Evolutionary conservation across 345 rosid genomes (phyloP), one percentile per base, ranked within the genome.

Genomic region (Lepidium didymum): DNA sequence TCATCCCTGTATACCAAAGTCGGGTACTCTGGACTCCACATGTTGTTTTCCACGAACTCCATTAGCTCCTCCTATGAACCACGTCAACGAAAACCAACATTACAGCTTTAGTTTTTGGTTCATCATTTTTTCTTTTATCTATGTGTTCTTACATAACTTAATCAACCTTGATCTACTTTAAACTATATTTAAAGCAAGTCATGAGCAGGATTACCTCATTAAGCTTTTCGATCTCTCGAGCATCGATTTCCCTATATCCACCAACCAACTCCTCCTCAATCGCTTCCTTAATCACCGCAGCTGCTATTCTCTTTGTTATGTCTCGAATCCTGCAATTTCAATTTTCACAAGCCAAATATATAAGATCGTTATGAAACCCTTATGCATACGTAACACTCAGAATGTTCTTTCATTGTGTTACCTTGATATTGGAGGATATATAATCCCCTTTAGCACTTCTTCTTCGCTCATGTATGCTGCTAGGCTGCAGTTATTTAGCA

Each of bases 21-120:
- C 23, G 99, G 91, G 68, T 94, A 94, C 52, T 85, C 87, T 12
- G 99, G 97, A 73, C 68, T 81, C 97, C 99, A 91, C 99, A 91
- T 88, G 86, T 82, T 91, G 69, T 77, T 82, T 75, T 81, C 68
- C 79, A 91, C 99, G 54, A 68, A 89, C 35, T 81, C 78, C 42
- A 70, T 47, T 15, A 94, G 77, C 75, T 83, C 91, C 79, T 86
- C 96, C 99, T 89, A 85, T 74, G 2, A 0, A 4, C 23, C 10
- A 8, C 14, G 5, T 56, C 38, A 35, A 33, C 40, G 33, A 29
- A 37, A 31, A 11, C 16, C 11, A 44, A 18, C 38, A 27, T 23
- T 13, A 27, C 38, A 8, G 18, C 49, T 25, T 29, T 37, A 8
- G 37, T 27, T 53, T 19, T 25, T 40, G 7, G 5, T 38, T 21